phyloP scores from a whole-genome alignment of 257 asterid genomes.

The Solanum appendiculatum region DNA sequence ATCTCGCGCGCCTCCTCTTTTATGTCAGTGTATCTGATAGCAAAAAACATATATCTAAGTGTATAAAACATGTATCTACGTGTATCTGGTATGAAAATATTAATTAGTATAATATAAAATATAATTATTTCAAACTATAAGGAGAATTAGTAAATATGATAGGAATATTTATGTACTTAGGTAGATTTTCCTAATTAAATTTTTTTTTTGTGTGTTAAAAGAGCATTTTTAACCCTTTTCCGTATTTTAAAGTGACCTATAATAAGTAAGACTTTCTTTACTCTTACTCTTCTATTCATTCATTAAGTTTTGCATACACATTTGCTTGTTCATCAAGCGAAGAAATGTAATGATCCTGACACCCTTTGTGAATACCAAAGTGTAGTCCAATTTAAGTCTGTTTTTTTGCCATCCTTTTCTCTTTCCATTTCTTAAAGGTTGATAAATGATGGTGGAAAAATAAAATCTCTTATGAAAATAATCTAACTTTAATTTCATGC shows the following conservation, averaged over 20 bases:
- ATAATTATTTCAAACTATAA: no score
- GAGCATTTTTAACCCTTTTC: background rate
- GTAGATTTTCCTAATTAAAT: background rate
- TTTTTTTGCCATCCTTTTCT: background rate
- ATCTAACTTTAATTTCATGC: background rate
- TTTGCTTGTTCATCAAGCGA: constrained; percentile 18
- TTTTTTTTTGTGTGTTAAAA: background rate
- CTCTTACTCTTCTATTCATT: background rate
- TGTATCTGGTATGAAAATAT: no score
- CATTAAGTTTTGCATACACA: background rate
- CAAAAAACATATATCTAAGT: no score
- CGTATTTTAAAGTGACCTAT: background rate
- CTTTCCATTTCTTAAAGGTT: background rate
- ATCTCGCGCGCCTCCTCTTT: no score
- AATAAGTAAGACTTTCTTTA: background rate
- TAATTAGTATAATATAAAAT: no score
- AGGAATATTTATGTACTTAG: no score
- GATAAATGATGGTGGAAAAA: background rate
- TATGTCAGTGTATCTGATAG: no score
- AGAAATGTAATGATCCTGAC: constrained; percentile 1
- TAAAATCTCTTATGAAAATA: background rate
- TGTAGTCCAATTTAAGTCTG: background rate
- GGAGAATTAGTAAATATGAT: no score
- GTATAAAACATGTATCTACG: no score
- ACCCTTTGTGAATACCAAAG: background rate